Percentiles rank a stretch among this genome's conserved stretches.
Evolutionary conservation across 257 asterid species (phyloP).

Genomic region (Nicotiana paniculata): DNA sequence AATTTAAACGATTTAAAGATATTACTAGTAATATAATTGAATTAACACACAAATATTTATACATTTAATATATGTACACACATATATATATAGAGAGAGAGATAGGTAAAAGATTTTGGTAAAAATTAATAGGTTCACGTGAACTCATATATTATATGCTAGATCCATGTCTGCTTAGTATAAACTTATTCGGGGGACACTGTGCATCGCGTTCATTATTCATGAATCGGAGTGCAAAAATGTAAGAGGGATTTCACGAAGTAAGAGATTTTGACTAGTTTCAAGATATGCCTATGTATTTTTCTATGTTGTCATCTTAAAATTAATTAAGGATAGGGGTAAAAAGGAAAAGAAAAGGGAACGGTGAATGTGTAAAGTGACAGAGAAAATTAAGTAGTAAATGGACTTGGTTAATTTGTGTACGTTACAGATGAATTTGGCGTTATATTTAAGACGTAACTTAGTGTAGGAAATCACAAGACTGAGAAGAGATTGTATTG

Average conservation of each 20-base stretch:
- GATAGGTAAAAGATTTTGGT: too few species aligned
- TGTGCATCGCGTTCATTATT: background rate
- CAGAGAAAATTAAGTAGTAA: background rate
- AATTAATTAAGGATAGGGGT: background rate
- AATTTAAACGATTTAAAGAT: too few species aligned
- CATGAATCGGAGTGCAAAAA: background rate
- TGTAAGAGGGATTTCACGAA: background rate
- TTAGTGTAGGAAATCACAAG: too few species aligned
- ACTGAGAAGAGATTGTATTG: too few species aligned
- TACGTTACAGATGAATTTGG: background rate
- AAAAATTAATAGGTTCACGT: too few species aligned
- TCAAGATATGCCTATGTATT: background rate
- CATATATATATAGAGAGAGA: too few species aligned
- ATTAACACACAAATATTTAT: too few species aligned
- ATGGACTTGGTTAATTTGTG: background rate
- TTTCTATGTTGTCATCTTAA: background rate
- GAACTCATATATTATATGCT: too few species aligned
- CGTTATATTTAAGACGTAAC: too few species aligned
- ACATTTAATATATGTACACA: too few species aligned
- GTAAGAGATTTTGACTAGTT: background rate
- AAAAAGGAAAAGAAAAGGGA: background rate
- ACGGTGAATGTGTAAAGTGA: background rate
- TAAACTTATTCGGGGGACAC: background rate
- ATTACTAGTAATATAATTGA: too few species aligned
- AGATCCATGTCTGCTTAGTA: background rate